Evolutionary conservation across 352 stramenopile genomes (phyloP).

Genomic region (Globisporangium apiculatum): DNA sequence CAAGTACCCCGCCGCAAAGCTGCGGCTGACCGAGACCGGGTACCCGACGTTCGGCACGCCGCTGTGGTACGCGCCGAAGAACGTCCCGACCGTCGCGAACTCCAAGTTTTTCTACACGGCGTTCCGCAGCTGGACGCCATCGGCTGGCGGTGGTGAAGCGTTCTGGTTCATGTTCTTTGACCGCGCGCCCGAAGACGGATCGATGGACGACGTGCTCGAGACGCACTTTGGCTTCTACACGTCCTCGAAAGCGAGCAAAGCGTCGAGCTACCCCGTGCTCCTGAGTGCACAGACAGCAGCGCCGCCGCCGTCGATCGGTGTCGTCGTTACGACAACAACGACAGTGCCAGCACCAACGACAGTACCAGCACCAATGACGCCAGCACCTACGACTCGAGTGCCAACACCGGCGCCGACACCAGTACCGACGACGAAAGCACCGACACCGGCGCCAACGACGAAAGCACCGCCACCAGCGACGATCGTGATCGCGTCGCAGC

Average conservation of each 20-base stretch:
- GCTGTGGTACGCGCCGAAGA: slow-evolving; percentile 24
- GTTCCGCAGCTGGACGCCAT: slow-evolving; percentile 54
- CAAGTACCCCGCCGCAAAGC: slow-evolving; percentile 37
- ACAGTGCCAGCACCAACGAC: slow-evolving; percentile 2
- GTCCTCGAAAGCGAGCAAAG: slow-evolving; percentile 28
- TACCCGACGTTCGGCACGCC: slow-evolving; percentile 41
- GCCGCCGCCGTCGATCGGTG: slow-evolving; percentile 2
- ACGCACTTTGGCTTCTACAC: slow-evolving; percentile 76
- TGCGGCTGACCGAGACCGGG: slow-evolving; percentile 62
- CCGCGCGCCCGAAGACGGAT: slow-evolving; percentile 37
- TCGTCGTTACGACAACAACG: background rate
- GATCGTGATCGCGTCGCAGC: slow-evolving; percentile 5
- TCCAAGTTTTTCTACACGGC: slow-evolving; percentile 51
- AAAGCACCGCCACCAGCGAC: slow-evolving; percentile 5
- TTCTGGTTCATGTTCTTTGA: slow-evolving; percentile 87
- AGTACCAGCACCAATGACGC: background rate
- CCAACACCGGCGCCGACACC: background rate
- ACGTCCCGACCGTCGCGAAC: slow-evolving; percentile 43
- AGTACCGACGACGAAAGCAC: slow-evolving; percentile 5
- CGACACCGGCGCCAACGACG: slow-evolving; percentile 3
- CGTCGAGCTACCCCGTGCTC: slow-evolving; percentile 27
- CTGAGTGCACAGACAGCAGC: slow-evolving; percentile 5
- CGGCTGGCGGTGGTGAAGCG: slow-evolving; percentile 27
- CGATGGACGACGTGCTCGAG: slow-evolving; percentile 44
- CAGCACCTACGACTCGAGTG: background rate